Evolutionary conservation across 2,329 filamentous ascomycete species (phyloP).

Genomic region (Parascedosporium putredinis): DNA sequence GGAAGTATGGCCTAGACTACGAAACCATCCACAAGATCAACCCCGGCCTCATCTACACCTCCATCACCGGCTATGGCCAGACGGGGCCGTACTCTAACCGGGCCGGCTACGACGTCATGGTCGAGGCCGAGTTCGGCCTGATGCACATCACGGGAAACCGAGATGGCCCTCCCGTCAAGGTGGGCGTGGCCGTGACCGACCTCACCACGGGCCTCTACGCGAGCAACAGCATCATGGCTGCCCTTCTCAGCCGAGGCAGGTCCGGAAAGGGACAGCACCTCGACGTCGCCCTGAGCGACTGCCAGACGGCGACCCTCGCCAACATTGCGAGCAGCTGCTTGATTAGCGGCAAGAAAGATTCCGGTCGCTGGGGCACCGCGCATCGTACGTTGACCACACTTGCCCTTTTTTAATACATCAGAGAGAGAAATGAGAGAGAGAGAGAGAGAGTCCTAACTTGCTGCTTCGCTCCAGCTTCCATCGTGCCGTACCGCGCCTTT

Average conservation of each 20-base stretch:
- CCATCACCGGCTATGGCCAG: constrained; percentile 94
- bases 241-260: constrained; percentile 62
- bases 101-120: constrained; percentile 98
- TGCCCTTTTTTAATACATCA: no score
- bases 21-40: constrained; percentile 72
- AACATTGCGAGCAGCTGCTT: constrained; percentile 91
- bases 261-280: constrained; percentile 84
- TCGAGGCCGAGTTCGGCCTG: constrained; percentile 92
- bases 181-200: constrained; percentile 94
- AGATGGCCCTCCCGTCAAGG: constrained; percentile 88
- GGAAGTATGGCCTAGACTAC: constrained; percentile 89
- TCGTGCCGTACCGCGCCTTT: constrained; percentile 89
- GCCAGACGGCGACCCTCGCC: constrained; percentile 86
- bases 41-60: constrained; percentile 81
- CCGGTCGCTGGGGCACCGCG: constrained; percentile 88
- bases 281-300: constrained; percentile 84
- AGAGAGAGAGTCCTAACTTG: no score
- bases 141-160: constrained; percentile 96
- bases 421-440: no score
- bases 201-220: constrained; percentile 92
- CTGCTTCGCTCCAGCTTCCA: no score
- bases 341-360: constrained; percentile 77
- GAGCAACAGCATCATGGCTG: constrained; percentile 90
- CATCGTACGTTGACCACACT: no score
- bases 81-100: constrained; percentile 80